Base-by-base conservation (phyloP, 129 eudicot genomes). In the Mikania micrantha region DNA sequence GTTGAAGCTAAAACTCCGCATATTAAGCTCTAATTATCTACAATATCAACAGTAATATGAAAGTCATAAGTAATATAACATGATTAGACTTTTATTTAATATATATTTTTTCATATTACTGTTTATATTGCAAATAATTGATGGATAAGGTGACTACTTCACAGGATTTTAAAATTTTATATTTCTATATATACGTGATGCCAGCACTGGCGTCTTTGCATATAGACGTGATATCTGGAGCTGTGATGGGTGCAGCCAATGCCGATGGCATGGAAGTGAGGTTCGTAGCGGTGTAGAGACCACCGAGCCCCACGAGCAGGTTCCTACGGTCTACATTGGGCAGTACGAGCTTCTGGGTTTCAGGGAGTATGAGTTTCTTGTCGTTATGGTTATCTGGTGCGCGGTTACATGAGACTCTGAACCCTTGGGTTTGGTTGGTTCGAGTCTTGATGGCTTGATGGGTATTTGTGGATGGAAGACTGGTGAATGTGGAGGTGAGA, bases 261-360 rank as follows among this genome's bases (percentile, higher is more conserved):
- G 78, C 61, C 1, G 29, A 0, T 0, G 64, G 66, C 31, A 50
- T 2, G 56, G 56, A 48, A 48, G 56, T 48, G 13, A 40, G 13
- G 36, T 7, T 52, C 9, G 39, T 38, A 0, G 53, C 50, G 0
- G 68, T 69, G 38, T 70, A 78, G 4, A 82, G 69, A 5, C 80
- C 84, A 21, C 84, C 84, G 4, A 82, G 57, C 36, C 73, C 74
- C 19, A 38, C 53, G 8, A 69, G 56, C 1, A 69, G 38, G 17
- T 69, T 56, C 28, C 74, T 38, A 10, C 74, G 54, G 52, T 69
- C 74, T 5, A 69, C 54, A 38, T 54, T 69, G 17, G 31, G 74
- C 0, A 69, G 54, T 2, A 38, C 9, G 4, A 70, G 74, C 10
- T 56, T 70, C 56, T 56, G 66, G 27, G 56, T 4, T 56, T 70